Base-by-base conservation (phyloP, 2,329 filamentous ascomycete species). In the Plectosphaerella sp. region DNA sequence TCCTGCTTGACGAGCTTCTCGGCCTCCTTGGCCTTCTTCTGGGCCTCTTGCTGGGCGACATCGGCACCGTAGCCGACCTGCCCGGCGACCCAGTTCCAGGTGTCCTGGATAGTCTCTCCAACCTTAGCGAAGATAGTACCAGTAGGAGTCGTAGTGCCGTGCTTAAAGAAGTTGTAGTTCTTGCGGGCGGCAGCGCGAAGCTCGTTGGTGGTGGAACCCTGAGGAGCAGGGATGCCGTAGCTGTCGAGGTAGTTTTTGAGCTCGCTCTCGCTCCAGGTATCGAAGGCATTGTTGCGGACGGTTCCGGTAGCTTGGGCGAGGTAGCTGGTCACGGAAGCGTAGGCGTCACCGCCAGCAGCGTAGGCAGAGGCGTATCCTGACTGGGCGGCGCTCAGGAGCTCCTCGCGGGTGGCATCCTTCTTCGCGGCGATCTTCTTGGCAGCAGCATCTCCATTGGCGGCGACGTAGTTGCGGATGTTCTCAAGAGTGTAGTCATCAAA, bases 191-290 rank as follows among this genome's bases (percentile, higher is more conserved):
- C 75, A 9, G 87, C 87, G 55, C 83, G 82, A 18, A 93, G 75
- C 63, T 91, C 79, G 54, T 92, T 87, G 52, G 84, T 61, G 52
- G 74, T 86, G 16, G 83, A 84, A 6, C 85, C 85, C 65, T 90
- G 86, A 43, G 85, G 86, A 41, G 80, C 76, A 5, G 75, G 69
- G 41, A 93, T 73, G 37, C 89, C 89, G 58, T 91, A 93, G 56
- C 83, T 87, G 64, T 93, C 89, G 7, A 93, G 80, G 63, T 92
- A 93, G 1, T 81, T 73, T 76, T 93, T 92, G 56, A 94, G 74
- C 24, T 93, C 87, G 45, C 79, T 80, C 61, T 83, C 79, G 52
- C 78, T 87, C 89, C 89, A 93, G 1, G 81, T 82, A 49, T 91
- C 83, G 57, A 93, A 93, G 1, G 80, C 75, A 22, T 70, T 76